phyloP scores from a whole-genome alignment of 495 filamentous ascomycete genomes.

The Xylaria longipes region DNA sequence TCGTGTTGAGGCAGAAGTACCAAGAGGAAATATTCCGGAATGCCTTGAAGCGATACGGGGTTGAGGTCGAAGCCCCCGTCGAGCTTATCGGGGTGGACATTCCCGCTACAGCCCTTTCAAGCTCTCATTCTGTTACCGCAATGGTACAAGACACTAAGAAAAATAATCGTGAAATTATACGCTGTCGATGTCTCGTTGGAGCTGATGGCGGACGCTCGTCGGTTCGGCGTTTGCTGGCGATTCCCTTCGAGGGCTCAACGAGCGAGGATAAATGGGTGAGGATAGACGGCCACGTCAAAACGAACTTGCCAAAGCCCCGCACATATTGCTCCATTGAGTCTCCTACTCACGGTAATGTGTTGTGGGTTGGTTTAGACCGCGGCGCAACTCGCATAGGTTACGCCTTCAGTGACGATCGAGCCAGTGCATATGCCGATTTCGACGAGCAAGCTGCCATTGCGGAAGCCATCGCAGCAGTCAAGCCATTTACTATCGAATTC shows the following conservation, averaged over 20 bases:
- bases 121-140: slow-evolving; percentile 39
- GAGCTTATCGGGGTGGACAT: slow-evolving; percentile 41
- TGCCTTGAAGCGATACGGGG: slow-evolving; percentile 37
- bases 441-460: slow-evolving; percentile 41
- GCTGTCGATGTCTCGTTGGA: slow-evolving; percentile 50
- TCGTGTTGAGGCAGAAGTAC: slow-evolving; percentile 51
- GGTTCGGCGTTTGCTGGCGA: slow-evolving; percentile 46
- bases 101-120: slow-evolving; percentile 34
- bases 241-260: slow-evolving; percentile 51
- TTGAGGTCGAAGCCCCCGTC: slow-evolving; percentile 44
- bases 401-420: slow-evolving; percentile 54
- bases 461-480: slow-evolving; percentile 41
- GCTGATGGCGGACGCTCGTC: slow-evolving; percentile 54
- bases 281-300: slow-evolving; percentile 52
- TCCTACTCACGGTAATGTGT: slow-evolving; percentile 42
- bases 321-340: slow-evolving; percentile 56
- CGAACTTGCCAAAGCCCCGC: slow-evolving; percentile 53
- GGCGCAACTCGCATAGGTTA: slow-evolving; percentile 53
- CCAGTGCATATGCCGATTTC: slow-evolving; percentile 48
- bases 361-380: slow-evolving; percentile 44
- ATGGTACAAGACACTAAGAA: slow-evolving; percentile 32
- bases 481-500: slow-evolving; percentile 49
- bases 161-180: slow-evolving; percentile 28
- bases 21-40: slow-evolving; percentile 53
- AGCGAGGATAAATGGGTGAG: slow-evolving; percentile 55